These are phyloP conservation scores for Pugionium dolabratum DNA, from an alignment of 345 rosid genomes.

Conservation along the genomic window DNA sequence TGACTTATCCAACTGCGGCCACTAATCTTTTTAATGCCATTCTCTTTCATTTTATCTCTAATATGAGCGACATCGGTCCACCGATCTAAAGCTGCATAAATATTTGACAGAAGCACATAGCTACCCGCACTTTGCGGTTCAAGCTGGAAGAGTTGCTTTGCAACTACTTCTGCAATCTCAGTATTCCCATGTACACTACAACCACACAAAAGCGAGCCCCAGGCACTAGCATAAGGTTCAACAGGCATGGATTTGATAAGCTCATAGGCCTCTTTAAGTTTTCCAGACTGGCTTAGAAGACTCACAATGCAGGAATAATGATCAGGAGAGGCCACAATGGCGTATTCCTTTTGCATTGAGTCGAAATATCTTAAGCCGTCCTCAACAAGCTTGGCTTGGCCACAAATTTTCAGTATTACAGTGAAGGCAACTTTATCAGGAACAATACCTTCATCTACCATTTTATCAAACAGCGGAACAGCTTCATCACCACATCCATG, in stretches of 20 bases:
- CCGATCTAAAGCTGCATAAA: conserved; percentile 63
- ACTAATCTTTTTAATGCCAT: conserved; percentile 54
- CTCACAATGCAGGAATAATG: conserved; percentile 72
- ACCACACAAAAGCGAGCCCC: conserved; percentile 74
- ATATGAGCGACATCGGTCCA: conserved; percentile 63
- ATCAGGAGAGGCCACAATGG: conserved; percentile 54
- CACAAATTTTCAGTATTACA: conserved; percentile 60
- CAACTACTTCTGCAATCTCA: conserved; percentile 61
- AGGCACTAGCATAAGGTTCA: conserved; percentile 59
- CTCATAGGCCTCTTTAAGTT: conserved; percentile 54
- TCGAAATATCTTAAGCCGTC: conserved; percentile 60
- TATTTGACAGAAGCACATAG: conserved; percentile 70
- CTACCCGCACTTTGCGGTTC: conserved; percentile 62
- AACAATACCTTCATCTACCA: conserved; percentile 60
- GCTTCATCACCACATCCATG: conserved; percentile 56
- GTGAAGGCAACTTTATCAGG: conserved; percentile 78
- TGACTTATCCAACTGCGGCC: conserved; percentile 56
- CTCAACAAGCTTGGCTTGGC: conserved; percentile 57
- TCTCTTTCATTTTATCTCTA: conserved; percentile 64
- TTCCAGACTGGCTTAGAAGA: conserved; percentile 66
- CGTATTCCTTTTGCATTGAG: conserved; percentile 50
- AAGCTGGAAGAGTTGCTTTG: conserved; percentile 52
- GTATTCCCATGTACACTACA: conserved; percentile 54
- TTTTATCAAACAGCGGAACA: conserved; percentile 52
- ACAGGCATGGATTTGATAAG: conserved; percentile 56